Percentiles rank a stretch among this genome's conserved stretches.
Evolutionary conservation across 345 rosid genomes (phyloP).

Genomic region (Limnanthes douglasii): DNA sequence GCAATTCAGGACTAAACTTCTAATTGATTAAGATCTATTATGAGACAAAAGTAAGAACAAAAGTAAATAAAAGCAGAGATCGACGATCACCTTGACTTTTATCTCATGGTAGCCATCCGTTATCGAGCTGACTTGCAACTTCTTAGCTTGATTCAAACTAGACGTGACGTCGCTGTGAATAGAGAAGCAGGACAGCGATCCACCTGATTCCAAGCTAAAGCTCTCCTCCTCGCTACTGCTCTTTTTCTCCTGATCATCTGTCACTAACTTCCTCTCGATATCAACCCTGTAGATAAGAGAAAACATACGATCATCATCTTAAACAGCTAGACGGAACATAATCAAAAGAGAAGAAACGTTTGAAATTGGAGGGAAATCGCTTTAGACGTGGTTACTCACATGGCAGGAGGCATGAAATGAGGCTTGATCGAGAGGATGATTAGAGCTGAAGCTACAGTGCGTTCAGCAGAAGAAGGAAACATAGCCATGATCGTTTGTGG

Average conservation of each 20-base stretch:
- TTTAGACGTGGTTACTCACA: conserved; percentile 8
- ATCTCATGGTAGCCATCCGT: conserved; percentile 19
- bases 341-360: not conserved
- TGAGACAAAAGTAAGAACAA: too few species aligned
- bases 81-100: conserved; percentile 35
- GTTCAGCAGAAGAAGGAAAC: conserved; percentile 57
- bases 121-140: conserved; percentile 17
- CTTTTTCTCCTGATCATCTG: conserved; percentile 5
- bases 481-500: conserved; percentile 13
- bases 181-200: conserved; percentile 25
- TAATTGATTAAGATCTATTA: too few species aligned
- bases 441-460: conserved; percentile 61
- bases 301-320: not conserved
- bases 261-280: conserved; percentile 7
- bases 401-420: conserved; percentile 15
- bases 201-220: conserved; percentile 21
- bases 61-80: conserved; percentile 3
- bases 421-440: conserved; percentile 44
- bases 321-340: not conserved
- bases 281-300: conserved; percentile 9
- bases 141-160: conserved; percentile 10
- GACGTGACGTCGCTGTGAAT: conserved; percentile 26
- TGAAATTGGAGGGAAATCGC: conserved; percentile 1
- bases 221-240: conserved; percentile 19
- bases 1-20: too few species aligned